phyloP scores from a whole-genome alignment of 345 rosid genomes.

The Lumnitzera racemosa region DNA sequence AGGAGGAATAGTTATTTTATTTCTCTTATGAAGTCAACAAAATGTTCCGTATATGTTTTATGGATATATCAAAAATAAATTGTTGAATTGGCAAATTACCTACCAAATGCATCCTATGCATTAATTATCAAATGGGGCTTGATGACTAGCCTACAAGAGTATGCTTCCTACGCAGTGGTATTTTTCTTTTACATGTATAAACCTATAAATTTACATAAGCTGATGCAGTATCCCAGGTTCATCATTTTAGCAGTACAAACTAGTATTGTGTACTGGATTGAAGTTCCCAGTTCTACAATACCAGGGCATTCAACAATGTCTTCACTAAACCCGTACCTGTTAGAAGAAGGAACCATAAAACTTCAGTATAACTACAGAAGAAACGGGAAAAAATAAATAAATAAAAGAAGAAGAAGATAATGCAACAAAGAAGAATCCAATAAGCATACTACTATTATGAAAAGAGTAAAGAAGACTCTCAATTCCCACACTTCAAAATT shows the following conservation, averaged over 20 bases:
- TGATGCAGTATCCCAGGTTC: not conserved
- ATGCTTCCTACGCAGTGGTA: no score
- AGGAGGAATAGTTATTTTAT: no score
- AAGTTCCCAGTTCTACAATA: slow-evolving; percentile 12
- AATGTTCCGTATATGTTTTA: no score
- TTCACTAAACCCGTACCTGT: slow-evolving; percentile 93
- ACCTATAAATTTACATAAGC: not conserved
- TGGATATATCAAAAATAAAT: no score
- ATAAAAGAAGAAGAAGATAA: not conserved
- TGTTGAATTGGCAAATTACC: no score
- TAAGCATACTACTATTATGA: not conserved
- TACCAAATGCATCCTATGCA: no score
- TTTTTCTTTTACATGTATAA: no score
- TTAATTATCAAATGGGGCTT: no score
- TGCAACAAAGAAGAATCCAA: not conserved
- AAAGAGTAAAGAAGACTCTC: no score
- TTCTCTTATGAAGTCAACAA: no score
- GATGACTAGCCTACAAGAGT: no score
- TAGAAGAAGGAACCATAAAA: slow-evolving; percentile 8
- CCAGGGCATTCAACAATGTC: slow-evolving; percentile 90
- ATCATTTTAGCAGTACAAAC: not conserved
- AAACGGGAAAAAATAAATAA: not conserved
- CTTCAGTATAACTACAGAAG: not conserved
- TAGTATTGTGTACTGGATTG: not conserved
- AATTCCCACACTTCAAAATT: no score